phyloP scores from a whole-genome alignment of 1,284 basidiomycete genomes.

The Anthracocystis panici-leucophaei region DNA sequence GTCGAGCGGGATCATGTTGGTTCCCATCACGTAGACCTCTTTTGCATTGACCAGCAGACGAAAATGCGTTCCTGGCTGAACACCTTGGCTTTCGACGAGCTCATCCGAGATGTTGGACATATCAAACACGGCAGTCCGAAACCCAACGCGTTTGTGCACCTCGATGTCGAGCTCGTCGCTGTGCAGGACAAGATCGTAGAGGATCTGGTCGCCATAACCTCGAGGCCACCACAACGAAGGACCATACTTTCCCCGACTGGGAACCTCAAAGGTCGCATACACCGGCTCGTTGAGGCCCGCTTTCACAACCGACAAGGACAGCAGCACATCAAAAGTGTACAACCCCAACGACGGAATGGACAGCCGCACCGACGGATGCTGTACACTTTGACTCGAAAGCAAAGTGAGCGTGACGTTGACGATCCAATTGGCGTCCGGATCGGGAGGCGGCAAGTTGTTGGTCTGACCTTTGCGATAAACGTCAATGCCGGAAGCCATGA shows the following conservation, averaged over 20 bases:
- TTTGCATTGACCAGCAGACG: slow-evolving; percentile 51
- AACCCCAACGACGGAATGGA: slow-evolving; percentile 24
- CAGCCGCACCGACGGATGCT: slow-evolving; percentile 19
- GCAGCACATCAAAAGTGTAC: slow-evolving; percentile 19
- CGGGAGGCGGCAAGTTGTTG: slow-evolving; percentile 54
- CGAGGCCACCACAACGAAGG: slow-evolving; percentile 60
- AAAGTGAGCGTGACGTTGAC: slow-evolving; percentile 59
- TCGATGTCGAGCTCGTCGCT: slow-evolving; percentile 23
- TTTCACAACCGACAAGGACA: slow-evolving; percentile 14
- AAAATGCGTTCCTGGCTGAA: slow-evolving; percentile 50
- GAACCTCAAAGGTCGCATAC: slow-evolving; percentile 38
- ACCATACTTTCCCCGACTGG: slow-evolving; percentile 20
- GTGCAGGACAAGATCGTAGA: slow-evolving; percentile 43
- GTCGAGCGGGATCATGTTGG: slow-evolving; percentile 52
- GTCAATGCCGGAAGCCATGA: slow-evolving; percentile 31
- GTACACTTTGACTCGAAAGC: slow-evolving; percentile 11
- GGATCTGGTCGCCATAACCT: slow-evolving; percentile 40
- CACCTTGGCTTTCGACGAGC: slow-evolving; percentile 22
- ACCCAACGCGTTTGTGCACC: slow-evolving; percentile 41
- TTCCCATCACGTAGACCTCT: slow-evolving; percentile 50
- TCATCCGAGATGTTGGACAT: slow-evolving; percentile 36
- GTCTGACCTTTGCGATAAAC: slow-evolving; percentile 52
- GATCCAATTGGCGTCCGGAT: slow-evolving; percentile 57
- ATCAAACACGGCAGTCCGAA: slow-evolving; percentile 56
- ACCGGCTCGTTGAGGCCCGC: slow-evolving; percentile 32